A percentile compares a stretch with the other conserved stretches of the same genome.
phyloP scores from a whole-genome alignment of 305 asterid genomes.

The Solanum hybrid region DNA sequence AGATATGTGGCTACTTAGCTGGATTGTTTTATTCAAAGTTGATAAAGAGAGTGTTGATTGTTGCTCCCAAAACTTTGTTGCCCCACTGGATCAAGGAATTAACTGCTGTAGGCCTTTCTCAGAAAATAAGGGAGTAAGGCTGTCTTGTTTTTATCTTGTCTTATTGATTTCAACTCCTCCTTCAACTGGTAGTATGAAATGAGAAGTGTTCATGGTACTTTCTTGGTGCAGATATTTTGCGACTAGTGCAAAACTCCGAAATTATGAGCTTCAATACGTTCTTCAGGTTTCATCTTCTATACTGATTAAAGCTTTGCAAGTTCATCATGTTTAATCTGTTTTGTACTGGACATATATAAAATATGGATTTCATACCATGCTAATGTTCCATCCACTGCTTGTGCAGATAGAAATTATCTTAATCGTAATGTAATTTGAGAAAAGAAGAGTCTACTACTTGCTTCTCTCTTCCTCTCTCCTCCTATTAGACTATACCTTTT shows the following conservation, averaged over 20 bases:
- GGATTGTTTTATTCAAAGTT: slow-evolving; percentile 72
- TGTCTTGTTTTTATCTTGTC: background rate
- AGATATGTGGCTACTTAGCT: slow-evolving; percentile 80
- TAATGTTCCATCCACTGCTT: background rate
- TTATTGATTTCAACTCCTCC: background rate
- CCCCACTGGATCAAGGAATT: slow-evolving; percentile 87
- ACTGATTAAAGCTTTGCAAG: background rate
- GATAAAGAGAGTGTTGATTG: slow-evolving; percentile 63
- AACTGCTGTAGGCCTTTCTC: slow-evolving; percentile 74
- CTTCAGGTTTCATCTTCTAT: slow-evolving; percentile 49
- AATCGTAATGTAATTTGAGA: background rate
- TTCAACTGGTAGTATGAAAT: background rate
- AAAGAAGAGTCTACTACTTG: background rate
- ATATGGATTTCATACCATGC: background rate
- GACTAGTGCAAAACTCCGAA: slow-evolving; percentile 51
- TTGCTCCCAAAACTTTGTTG: slow-evolving; percentile 85
- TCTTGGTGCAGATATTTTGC: slow-evolving; percentile 57
- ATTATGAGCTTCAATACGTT: slow-evolving; percentile 79
- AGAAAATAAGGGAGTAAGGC: slow-evolving; percentile 63
- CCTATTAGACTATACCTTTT: background rate
- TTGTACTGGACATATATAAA: background rate
- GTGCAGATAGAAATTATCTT: background rate
- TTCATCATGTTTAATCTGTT: background rate
- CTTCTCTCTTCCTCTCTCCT: background rate
- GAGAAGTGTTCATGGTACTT: background rate